Conservation (phyloP, 2,329 filamentous ascomycete genomes). For the Sarocladium oryzae region DNA sequence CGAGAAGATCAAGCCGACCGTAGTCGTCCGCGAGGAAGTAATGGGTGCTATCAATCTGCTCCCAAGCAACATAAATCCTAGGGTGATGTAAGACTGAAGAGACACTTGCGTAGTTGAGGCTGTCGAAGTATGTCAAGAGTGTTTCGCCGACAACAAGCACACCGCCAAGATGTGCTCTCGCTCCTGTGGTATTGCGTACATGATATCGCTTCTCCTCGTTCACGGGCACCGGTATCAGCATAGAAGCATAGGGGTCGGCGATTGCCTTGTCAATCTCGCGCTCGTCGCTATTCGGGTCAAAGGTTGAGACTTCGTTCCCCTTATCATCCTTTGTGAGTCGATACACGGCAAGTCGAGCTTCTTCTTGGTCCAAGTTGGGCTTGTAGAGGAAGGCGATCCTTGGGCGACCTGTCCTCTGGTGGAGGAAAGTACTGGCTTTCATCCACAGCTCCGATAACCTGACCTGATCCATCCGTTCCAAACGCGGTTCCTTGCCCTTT, state of each 20-base stretch:
- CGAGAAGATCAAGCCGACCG: slow-evolving; percentile 76
- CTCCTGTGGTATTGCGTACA: slow-evolving; percentile 45
- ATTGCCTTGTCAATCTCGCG: slow-evolving; percentile 48
- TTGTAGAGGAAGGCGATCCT: slow-evolving; percentile 54
- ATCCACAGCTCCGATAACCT: slow-evolving; percentile 54
- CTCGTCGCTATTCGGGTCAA: slow-evolving; percentile 46
- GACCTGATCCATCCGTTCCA: slow-evolving; percentile 47
- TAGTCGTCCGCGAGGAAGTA: slow-evolving; percentile 93
- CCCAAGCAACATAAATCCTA: slow-evolving; percentile 89
- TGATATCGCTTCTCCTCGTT: slow-evolving; percentile 55
- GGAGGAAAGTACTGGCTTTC: slow-evolving; percentile 50
- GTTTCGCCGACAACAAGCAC: slow-evolving; percentile 74
- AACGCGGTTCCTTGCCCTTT: slow-evolving; percentile 33
- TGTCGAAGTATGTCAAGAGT: slow-evolving; percentile 77
- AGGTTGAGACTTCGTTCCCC: slow-evolving; percentile 45
- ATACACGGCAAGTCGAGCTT: slow-evolving; percentile 53
- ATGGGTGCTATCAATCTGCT: slow-evolving; percentile 69
- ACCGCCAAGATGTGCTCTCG: slow-evolving; percentile 58
- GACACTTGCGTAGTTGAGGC: slow-evolving; percentile 61
- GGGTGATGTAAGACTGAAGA: slow-evolving; percentile 62
- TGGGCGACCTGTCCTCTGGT: slow-evolving; percentile 52
- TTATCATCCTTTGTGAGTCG: slow-evolving; percentile 52
- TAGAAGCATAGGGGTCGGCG: slow-evolving; percentile 48
- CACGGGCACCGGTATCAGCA: slow-evolving; percentile 57
- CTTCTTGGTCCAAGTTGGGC: slow-evolving; percentile 41